Percentiles rank a stretch among this genome's conserved stretches.
Evolutionary conservation across 148 eudicot genomes (phyloP).

Genomic region (Nepenthes gracilis): DNA sequence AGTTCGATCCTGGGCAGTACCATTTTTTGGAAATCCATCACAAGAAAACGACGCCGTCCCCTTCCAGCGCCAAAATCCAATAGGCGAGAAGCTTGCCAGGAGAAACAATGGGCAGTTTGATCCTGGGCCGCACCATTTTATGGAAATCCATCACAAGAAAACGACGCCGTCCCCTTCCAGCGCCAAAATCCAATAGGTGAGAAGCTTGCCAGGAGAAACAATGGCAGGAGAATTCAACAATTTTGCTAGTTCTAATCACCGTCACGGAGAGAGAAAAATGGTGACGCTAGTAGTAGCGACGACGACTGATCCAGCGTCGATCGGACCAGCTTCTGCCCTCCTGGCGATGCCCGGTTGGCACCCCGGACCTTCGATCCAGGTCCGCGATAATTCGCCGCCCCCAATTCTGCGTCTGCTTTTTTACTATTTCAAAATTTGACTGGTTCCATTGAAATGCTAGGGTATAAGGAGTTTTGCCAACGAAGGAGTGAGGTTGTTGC

Average conservation of each 20-base stretch:
- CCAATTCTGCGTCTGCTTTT: neutral
- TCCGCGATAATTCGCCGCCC: neutral
- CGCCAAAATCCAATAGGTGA: no score
- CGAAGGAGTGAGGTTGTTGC: constrained; percentile 42
- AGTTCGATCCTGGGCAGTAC: constrained; percentile 29
- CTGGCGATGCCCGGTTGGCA: constrained; percentile 61
- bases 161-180: no score
- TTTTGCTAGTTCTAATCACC: no score
- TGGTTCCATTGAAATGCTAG: constrained; percentile 2
- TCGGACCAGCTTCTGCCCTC: constrained; percentile 50
- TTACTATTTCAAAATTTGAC: neutral
- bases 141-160: no score
- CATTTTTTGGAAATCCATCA: neutral
- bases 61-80: no score
- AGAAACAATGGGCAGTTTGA: no score
- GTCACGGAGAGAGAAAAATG: constrained; percentile 15
- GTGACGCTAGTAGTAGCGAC: constrained; percentile 67
- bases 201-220: no score
- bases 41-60: no score
- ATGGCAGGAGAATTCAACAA: no score
- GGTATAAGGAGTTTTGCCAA: constrained; percentile 42
- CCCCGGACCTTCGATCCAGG: constrained; percentile 50
- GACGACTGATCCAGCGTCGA: constrained; percentile 56
- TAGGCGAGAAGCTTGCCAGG: no score
- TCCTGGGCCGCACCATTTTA: no score